Evolutionary conservation across 1,284 basidiomycete genomes (phyloP).

Genomic region (Thecaphora thlaspeos): DNA sequence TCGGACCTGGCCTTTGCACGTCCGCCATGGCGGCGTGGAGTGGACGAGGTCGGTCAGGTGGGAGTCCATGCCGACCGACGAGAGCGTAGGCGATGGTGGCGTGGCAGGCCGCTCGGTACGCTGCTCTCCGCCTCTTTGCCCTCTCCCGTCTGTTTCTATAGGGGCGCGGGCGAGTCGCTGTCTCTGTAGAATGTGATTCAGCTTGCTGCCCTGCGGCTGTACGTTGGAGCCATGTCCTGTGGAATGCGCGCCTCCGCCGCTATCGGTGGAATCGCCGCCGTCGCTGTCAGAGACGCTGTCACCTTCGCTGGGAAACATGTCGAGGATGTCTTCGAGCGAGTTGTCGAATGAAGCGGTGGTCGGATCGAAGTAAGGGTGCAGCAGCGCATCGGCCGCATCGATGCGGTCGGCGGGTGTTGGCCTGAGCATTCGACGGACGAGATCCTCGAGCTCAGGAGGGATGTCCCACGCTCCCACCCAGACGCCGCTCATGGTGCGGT

Average conservation of each 20-base stretch:
- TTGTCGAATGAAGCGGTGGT: background rate
- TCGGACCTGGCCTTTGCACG: constrained; percentile 4
- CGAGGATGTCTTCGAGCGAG: background rate
- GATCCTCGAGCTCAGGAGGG: constrained; percentile 25
- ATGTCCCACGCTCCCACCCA: constrained; percentile 41
- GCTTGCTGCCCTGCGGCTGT: too few relatives aligned
- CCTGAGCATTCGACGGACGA: constrained; percentile 36
- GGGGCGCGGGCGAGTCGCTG: too few relatives aligned
- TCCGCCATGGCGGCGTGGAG: constrained; percentile 26
- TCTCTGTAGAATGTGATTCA: too few relatives aligned
- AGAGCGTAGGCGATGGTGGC: constrained; percentile 21
- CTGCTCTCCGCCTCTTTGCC: too few relatives aligned
- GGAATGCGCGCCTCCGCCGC: too few relatives aligned
- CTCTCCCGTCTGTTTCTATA: too few relatives aligned
- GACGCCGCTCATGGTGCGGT: constrained; percentile 23
- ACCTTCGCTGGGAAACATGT: too few relatives aligned
- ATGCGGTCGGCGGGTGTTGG: constrained; percentile 20
- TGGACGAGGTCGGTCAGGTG: constrained; percentile 31
- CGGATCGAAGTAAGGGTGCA: constrained; percentile 29
- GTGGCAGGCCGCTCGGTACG: background rate
- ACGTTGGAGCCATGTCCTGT: too few relatives aligned
- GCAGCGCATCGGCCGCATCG: constrained; percentile 27
- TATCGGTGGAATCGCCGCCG: too few relatives aligned
- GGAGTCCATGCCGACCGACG: constrained; percentile 36
- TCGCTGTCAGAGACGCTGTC: too few relatives aligned